Evolutionary conservation across 2,329 filamentous ascomycete species (phyloP), one percentile per base, ranked within the genome.

Genomic region (Hymenoscyphus linearis): DNA sequence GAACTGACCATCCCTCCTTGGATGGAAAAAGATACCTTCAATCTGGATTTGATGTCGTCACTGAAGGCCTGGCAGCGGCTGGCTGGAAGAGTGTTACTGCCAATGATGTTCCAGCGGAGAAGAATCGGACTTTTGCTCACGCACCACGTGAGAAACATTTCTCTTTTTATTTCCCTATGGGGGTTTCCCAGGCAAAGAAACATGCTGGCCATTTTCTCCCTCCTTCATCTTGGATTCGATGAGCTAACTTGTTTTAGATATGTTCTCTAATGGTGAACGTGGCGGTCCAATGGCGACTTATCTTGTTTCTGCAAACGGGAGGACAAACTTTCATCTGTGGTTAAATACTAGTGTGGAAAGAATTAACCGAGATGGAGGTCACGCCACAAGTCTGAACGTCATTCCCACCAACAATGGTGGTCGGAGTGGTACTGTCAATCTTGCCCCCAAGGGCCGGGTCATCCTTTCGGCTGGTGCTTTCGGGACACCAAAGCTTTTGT

Each of bases 271-370:
- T 54, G 87, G 85, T 57, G 84, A 89, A 73, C 79, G 88, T 62
- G 85, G 85, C 53, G 88, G 88, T 1, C 88, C 88, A 13, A 77
- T 91, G 71, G 84, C 84, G 7, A 89, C 88, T 0, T 91, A 91
- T 69, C 81, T 91, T 1, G 83, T 86, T 4, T 78, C 80, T 18
- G 86, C 86, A 1, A 78, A 79, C 55, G 76, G 76, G 52, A 79
- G 84, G 62, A 74, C 76, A 44, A 88, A 90, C 76, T 91, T 91
- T 75, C 79, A 83, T 58, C 76, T 91, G 52, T 84, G 84, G 78
- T 82, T 82, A 25, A 84, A 86, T 70, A 88, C 86, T 2, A 79
- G 82, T 47, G 87, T 88, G 16, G 80, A 82, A 65, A 81, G 87
- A 37, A 80, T 90, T 18, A 74, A 89, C 26, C 84, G 88, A 13